Percentiles rank a stretch among this genome's conserved stretches.
These are phyloP conservation scores for Penicillium olsonii DNA, from an alignment of 2,329 filamentous ascomycete species.

Conservation along the genomic window DNA sequence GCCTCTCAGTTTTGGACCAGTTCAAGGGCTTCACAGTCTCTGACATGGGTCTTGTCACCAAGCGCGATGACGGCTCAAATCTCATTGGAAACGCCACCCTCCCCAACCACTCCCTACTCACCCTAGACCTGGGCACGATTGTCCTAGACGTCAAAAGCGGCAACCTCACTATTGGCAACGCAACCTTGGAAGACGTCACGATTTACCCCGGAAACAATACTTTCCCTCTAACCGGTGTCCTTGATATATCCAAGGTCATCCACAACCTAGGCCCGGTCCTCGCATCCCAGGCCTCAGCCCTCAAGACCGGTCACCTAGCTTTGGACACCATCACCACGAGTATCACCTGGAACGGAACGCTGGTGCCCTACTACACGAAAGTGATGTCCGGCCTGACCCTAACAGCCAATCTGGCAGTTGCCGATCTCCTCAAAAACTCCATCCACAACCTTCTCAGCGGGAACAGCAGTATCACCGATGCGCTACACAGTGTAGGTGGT, in stretches of 20 bases:
- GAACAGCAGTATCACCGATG: conserved; percentile 15
- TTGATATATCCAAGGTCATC: conserved; percentile 48
- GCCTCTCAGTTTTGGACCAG: conserved; percentile 51
- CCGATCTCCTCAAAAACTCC: conserved; percentile 32
- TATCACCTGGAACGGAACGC: conserved; percentile 32
- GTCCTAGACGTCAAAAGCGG: conserved; percentile 54
- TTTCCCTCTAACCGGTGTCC: conserved; percentile 49
- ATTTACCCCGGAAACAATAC: conserved; percentile 57
- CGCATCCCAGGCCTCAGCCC: conserved; percentile 23
- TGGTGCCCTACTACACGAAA: conserved; percentile 38
- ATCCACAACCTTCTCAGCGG: conserved; percentile 23
- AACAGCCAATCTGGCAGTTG: conserved; percentile 30
- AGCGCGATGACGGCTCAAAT: conserved; percentile 52
- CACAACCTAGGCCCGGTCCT: conserved; percentile 29
- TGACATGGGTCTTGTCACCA: conserved; percentile 45
- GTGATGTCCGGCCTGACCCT: conserved; percentile 35
- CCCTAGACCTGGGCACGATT: conserved; percentile 57
- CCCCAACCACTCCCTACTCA: conserved; percentile 60
- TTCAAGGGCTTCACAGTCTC: conserved; percentile 53
- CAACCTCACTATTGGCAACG: conserved; percentile 50
- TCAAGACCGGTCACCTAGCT: conserved; percentile 30
- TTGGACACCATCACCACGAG: conserved; percentile 30
- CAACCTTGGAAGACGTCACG: conserved; percentile 52
- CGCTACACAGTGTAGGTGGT: conserved; percentile 5
- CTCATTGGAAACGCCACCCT: conserved; percentile 56